Evolutionary conservation across 176 grass and related monocot species (phyloP).

Genomic region (Zea mays): DNA sequence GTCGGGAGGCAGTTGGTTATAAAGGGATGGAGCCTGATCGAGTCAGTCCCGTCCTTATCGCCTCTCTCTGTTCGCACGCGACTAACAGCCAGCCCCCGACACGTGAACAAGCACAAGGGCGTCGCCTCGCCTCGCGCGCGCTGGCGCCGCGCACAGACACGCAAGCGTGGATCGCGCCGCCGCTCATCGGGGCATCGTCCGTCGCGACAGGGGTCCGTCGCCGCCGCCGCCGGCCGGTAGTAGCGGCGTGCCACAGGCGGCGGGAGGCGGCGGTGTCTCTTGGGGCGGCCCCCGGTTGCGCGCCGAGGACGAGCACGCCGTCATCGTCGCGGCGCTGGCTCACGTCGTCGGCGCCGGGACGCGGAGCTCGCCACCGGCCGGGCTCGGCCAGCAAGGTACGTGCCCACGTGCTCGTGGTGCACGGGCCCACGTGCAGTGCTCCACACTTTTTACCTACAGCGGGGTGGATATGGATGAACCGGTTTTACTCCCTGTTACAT

Average conservation of each 20-base stretch:
- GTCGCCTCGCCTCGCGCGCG: neutral
- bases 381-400: conserved; percentile 40
- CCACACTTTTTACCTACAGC: neutral
- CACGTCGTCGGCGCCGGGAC: conserved; percentile 32
- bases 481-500: neutral
- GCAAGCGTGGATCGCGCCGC: conserved; percentile 32
- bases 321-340: conserved; percentile 55
- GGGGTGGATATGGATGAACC: neutral
- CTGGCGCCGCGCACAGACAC: neutral
- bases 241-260: neutral
- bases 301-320: conserved; percentile 28
- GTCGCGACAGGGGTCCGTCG: neutral
- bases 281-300: neutral
- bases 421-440: neutral
- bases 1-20: no score
- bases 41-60: conserved; percentile 29
- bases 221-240: neutral
- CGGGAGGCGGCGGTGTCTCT: neutral
- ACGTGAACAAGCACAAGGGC: conserved; percentile 14
- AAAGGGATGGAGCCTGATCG: no score
- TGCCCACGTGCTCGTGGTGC: neutral
- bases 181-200: neutral
- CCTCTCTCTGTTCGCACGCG: neutral
- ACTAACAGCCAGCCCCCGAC: conserved; percentile 3
- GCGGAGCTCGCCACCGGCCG: neutral